These are phyloP conservation scores for Quercus tomentella DNA, from an alignment of 331 rosid species.

Conservation along the genomic window DNA sequence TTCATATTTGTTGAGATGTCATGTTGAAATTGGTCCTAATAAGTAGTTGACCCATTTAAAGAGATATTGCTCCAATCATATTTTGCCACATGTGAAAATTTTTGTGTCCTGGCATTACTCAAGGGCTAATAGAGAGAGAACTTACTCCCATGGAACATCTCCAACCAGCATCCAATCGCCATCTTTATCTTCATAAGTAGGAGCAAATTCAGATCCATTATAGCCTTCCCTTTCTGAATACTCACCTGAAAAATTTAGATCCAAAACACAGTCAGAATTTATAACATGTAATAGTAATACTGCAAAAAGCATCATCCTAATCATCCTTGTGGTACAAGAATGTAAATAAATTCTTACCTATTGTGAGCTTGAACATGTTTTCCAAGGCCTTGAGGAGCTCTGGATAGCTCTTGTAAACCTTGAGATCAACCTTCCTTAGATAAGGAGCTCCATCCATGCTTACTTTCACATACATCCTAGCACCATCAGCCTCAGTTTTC, in stretches of 20 bases:
- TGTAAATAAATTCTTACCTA: constrained; percentile 38
- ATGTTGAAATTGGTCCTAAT: no score
- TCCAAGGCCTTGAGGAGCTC: constrained; percentile 65
- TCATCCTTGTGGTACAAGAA: neutral
- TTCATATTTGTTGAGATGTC: no score
- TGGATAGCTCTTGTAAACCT: constrained; percentile 56
- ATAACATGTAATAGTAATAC: no score
- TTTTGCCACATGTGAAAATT: no score
- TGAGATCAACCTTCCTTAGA: constrained; percentile 79
- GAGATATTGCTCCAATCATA: no score
- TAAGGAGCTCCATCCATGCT: constrained; percentile 87
- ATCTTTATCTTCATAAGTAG: constrained; percentile 88
- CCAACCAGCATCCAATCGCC: constrained; percentile 98
- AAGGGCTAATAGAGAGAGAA: neutral
- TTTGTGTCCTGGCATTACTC: no score
- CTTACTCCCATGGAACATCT: constrained; percentile 95
- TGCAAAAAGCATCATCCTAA: neutral
- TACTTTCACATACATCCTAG: constrained; percentile 61
- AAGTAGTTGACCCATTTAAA: no score
- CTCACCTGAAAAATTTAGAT: constrained; percentile 27
- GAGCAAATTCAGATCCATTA: constrained; percentile 68
- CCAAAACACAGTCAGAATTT: no score
- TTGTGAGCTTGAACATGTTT: constrained; percentile 60
- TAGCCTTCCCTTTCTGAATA: constrained; percentile 82
- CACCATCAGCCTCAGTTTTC: constrained; percentile 28